Evolutionary conservation across 73 alveolate species (phyloP), one percentile per base, ranked within the genome.

Genomic region (Paraurostyla sp.): DNA sequence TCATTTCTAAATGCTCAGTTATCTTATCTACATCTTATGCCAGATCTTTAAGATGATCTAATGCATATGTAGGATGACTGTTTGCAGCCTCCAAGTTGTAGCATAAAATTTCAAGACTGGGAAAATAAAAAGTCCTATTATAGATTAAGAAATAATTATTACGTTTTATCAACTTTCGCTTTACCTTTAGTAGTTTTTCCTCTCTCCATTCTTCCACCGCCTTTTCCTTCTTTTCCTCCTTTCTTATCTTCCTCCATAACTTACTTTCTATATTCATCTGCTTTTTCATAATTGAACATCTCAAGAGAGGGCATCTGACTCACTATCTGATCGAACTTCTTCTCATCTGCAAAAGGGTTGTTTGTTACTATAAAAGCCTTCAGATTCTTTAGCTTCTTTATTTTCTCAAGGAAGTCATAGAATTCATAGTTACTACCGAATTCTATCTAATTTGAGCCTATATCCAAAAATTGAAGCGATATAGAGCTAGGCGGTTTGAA

Each of bases 21-120:
- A 91, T 85, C 45, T 80, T 54, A 36, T 83, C 96, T 16, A 91
- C 93, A 50, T 91, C 96, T 36, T 57, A 13, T 11, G 96, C 93
- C n/a, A 91, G 83, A 36, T 54, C 78, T 41, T 59, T 69, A 23
- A 91, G 33, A 38, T 38, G 81, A 45, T 84, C 83, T 16, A 91
- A 54, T 18, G 93, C 92, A 30, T 73, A 40, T 4, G 96, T 33
- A 16, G 96, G 96, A 25, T 68, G 71, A 25, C 88, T 83, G 56
- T 91, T 85, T 16, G 96, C 96, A 7, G 90, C 89, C 48, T 91
- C 93, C n/a, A 91, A 38, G 33, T 71, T 45, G 36, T 49, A 48
- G 45, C 92, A 73, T 36, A 91, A 38, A 15, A 33, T 25, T 36
- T 91, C 96, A 0, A 91, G 54, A 4, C 83, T 85, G 2, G 93